Evolutionary conservation across 768 basidiomycete genomes (phyloP).

Genomic region (Lactarius deliciosus): DNA sequence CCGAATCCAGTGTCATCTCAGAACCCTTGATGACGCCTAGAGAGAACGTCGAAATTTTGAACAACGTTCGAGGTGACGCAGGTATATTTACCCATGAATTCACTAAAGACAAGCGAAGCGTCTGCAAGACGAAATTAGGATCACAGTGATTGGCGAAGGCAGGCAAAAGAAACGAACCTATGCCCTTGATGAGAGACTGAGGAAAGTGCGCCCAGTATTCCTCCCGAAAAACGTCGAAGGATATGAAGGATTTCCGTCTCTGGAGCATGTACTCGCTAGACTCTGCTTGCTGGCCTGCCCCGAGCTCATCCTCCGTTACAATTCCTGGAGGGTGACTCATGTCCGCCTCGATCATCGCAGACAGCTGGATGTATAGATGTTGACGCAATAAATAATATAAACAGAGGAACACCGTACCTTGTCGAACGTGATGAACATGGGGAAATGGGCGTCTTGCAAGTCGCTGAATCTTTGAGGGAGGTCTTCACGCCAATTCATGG

Average conservation of each 20-base stretch:
- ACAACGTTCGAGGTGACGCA: too few species aligned
- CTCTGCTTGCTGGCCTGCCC: not conserved
- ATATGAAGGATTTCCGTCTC: constrained; percentile 34
- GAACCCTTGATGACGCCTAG: constrained; percentile 67
- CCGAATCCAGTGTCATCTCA: constrained; percentile 44
- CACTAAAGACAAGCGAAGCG: constrained; percentile 60
- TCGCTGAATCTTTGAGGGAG: constrained; percentile 55
- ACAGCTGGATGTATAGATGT: constrained; percentile 40
- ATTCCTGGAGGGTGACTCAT: constrained; percentile 26
- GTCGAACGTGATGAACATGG: constrained; percentile 68
- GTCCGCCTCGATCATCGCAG: constrained; percentile 51
- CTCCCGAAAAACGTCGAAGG: constrained; percentile 48
- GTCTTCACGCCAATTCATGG: constrained; percentile 42
- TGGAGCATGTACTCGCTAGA: constrained; percentile 26
- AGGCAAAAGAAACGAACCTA: constrained; percentile 45
- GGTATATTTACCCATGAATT: constrained; percentile 52
- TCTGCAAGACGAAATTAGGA: constrained; percentile 42
- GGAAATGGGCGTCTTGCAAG: constrained; percentile 63
- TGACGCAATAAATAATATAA: constrained; percentile 1
- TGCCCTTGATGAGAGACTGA: constrained; percentile 49
- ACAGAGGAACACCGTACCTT: constrained; percentile 40
- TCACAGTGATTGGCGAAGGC: not conserved
- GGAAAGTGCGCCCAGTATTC: constrained; percentile 65
- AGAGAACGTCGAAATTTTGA: not conserved
- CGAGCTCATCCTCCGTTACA: not conserved